A percentile compares a stretch with the other conserved stretches of the same genome.
Conservation (phyloP, 495 filamentous ascomycete species). For the Aspergillus avenaceus region DNA sequence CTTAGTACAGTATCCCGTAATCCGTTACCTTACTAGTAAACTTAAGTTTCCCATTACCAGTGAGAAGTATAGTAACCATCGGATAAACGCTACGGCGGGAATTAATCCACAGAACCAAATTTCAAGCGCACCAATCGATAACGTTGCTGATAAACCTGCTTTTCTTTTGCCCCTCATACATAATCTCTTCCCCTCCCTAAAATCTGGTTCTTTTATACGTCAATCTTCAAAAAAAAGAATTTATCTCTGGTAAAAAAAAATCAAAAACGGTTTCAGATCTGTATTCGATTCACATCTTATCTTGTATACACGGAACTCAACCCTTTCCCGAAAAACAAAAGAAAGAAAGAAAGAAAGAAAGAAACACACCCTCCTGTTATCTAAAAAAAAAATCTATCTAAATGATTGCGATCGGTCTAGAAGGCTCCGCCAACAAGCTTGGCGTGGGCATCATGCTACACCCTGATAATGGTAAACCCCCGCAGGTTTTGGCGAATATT, state of each 20-base stretch:
- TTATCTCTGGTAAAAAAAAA: background rate
- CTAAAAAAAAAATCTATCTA: conserved; percentile 8
- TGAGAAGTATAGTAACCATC: conserved; percentile 16
- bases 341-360: no score
- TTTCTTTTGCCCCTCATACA: conserved; percentile 17
- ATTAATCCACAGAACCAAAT: conserved; percentile 1
- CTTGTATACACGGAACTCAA: no score
- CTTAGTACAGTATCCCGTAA: background rate
- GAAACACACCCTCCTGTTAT: no score
- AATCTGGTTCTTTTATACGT: no score
- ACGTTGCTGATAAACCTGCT: conserved; percentile 19
- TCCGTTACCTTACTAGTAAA: no score
- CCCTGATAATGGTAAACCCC: conserved; percentile 54
- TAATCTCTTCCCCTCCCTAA: no score
- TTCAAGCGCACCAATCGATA: conserved; percentile 21
- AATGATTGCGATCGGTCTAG: conserved; percentile 90
- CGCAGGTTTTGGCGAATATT: conserved; percentile 85
- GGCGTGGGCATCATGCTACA: conserved; percentile 92
- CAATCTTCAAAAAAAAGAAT: no score
- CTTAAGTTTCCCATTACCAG: no score
- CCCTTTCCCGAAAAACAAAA: no score
- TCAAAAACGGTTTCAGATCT: no score
- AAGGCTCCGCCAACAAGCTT: conserved; percentile 97
- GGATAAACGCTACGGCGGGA: conserved; percentile 26
- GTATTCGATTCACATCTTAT: no score